Percentiles rank a stretch among this genome's conserved stretches.
Conservation (phyloP, 2,329 filamentous ascomycete genomes). For the Aspergillus sp. region DNA sequence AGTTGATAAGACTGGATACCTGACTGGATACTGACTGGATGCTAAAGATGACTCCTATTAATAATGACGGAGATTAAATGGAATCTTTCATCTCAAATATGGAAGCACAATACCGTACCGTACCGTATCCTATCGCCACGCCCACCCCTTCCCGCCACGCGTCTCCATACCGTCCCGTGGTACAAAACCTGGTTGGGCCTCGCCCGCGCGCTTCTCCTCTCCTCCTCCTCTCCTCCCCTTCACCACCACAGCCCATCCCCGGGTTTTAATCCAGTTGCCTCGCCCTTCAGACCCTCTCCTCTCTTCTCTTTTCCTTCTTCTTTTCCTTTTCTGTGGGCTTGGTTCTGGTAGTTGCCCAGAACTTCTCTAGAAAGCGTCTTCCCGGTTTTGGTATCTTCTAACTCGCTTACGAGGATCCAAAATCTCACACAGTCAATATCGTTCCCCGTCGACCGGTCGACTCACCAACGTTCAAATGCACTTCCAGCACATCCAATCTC, state of each 20-base stretch:
- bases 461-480: conserved; percentile 41
- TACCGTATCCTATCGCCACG: neutral
- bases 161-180: neutral
- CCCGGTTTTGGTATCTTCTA: too few species aligned
- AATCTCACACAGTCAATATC: neutral
- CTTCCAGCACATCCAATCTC: conserved; percentile 33
- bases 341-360: neutral
- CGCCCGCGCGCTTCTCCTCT: too few species aligned
- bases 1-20: neutral
- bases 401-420: neutral
- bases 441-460: conserved; percentile 12
- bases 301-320: neutral
- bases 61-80: too few species aligned
- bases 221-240: neutral
- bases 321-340: neutral
- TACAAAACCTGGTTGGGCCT: too few species aligned
- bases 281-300: neutral
- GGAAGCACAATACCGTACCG: too few species aligned
- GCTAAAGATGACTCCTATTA: neutral
- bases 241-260: neutral
- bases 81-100: too few species aligned
- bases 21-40: neutral
- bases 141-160: neutral
- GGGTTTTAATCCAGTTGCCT: too few species aligned
- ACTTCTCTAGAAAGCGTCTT: too few species aligned